Evolutionary conservation across 768 basidiomycete species (phyloP).

Genomic region (Hypholoma sublateritium): DNA sequence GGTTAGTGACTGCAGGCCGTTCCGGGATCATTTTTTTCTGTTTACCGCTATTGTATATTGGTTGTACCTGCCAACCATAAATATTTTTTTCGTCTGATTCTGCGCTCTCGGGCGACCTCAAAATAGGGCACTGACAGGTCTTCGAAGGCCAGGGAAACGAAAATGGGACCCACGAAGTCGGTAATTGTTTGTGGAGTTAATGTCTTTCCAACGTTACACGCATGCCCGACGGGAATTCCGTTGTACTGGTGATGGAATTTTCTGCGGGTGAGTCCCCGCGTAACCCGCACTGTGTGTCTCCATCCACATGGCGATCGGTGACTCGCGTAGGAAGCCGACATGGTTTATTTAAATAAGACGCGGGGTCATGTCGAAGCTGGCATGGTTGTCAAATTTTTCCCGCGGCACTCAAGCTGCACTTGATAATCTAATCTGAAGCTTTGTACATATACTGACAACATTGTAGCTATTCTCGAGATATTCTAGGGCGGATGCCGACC

Average conservation of each 20-base stretch:
- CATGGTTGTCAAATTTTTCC: too few species aligned
- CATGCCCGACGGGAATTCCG: not conserved
- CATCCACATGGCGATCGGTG: too few species aligned
- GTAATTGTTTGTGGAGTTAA: not conserved
- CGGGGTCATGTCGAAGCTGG: too few species aligned
- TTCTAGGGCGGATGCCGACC: too few species aligned
- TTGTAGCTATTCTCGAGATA: too few species aligned
- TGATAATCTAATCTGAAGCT: too few species aligned
- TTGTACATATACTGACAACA: too few species aligned
- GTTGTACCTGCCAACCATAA: slow-evolving; percentile 14
- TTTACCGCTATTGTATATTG: slow-evolving; percentile 15
- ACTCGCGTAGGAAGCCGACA: too few species aligned
- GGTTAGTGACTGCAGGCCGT: slow-evolving; percentile 6
- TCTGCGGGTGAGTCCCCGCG: not conserved
- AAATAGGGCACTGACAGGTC: not conserved
- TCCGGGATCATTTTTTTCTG: not conserved
- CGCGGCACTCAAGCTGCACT: too few species aligned
- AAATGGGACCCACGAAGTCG: not conserved
- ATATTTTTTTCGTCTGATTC: slow-evolving; percentile 6
- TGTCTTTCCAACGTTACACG: not conserved
- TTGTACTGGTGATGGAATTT: not conserved
- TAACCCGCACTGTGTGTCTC: too few species aligned
- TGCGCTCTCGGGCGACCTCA: not conserved
- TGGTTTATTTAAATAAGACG: too few species aligned
- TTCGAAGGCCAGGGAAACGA: not conserved